A percentile compares a stretch with the other conserved stretches of the same genome.
phyloP scores from a whole-genome alignment of 2,329 filamentous ascomycete genomes.

The Colletotrichum sp. region DNA sequence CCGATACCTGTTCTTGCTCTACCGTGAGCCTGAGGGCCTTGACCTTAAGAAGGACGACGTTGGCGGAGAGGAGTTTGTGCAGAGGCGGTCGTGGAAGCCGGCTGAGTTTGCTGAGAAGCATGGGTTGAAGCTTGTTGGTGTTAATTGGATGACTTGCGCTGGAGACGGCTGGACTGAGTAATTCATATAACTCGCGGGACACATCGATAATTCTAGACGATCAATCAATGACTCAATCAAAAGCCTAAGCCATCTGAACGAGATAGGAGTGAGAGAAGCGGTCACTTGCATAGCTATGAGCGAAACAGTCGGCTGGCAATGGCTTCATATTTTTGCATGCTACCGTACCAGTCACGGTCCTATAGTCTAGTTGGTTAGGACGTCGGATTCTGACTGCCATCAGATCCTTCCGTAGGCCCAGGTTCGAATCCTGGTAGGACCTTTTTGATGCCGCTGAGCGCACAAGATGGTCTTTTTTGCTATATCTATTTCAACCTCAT shows the following conservation, averaged over 20 bases:
- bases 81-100: slow-evolving; percentile 47
- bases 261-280: neutral
- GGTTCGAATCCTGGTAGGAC: slow-evolving; percentile 18
- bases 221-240: neutral
- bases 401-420: slow-evolving; percentile 15
- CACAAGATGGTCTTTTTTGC: fast-evolving
- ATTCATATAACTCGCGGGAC: neutral
- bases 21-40: slow-evolving; percentile 41
- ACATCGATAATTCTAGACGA: neutral
- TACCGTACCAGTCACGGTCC: fast-evolving
- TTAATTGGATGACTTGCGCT: slow-evolving; percentile 53
- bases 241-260: fast-evolving
- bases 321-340: fast-evolving
- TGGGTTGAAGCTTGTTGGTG: slow-evolving; percentile 40
- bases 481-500: too few species aligned
- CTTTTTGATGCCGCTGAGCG: neutral
- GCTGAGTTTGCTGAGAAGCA: slow-evolving; percentile 42
- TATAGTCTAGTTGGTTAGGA: slow-evolving; percentile 21
- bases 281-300: neutral
- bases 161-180: slow-evolving; percentile 46
- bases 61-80: slow-evolving; percentile 51
- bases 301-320: neutral
- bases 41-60: slow-evolving; percentile 44
- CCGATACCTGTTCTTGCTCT: slow-evolving; percentile 51
- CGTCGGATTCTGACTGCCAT: slow-evolving; percentile 11